Percentiles rank a stretch among this genome's conserved stretches.
Evolutionary conservation across 129 eudicot species (phyloP).

Genomic region (Glebionis coronaria): DNA sequence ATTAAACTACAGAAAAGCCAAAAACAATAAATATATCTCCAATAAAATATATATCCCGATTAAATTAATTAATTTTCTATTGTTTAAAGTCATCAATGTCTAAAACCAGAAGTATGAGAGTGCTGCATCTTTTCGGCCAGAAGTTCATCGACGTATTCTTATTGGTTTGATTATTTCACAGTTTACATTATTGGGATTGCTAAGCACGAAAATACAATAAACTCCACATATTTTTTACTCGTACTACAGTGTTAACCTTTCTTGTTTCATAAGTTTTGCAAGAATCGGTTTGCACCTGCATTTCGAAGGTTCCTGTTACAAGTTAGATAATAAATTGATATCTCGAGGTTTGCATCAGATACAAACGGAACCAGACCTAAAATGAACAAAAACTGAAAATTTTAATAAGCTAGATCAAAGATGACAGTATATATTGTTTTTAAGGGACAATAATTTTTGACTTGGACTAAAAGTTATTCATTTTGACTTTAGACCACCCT

Average conservation of each 20-base stretch:
- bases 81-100: slow-evolving; percentile 73
- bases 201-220: slow-evolving; percentile 62
- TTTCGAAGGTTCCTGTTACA: slow-evolving; percentile 73
- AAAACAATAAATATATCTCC: too few relatives aligned
- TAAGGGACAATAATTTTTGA: too few relatives aligned
- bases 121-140: slow-evolving; percentile 93
- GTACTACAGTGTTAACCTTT: slow-evolving; percentile 70
- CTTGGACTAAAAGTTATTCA: not conserved
- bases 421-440: too few relatives aligned
- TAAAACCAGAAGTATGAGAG: slow-evolving; percentile 92
- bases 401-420: not conserved
- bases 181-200: slow-evolving; percentile 62
- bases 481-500: too few relatives aligned
- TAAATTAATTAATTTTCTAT: too few relatives aligned
- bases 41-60: too few relatives aligned
- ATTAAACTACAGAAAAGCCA: too few relatives aligned
- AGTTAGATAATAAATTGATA: slow-evolving; percentile 40
- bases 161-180: too few relatives aligned
- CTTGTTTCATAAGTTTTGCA: slow-evolving; percentile 76
- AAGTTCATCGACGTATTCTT: slow-evolving; percentile 73
- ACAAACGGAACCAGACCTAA: not conserved
- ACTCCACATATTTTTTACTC: slow-evolving; percentile 57
- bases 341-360: not conserved
- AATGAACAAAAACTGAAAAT: not conserved
- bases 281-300: slow-evolving; percentile 80